Percentiles rank a stretch among this genome's conserved stretches.
Conservation (phyloP, 495 filamentous ascomycete genomes). For the Penicilliopsis zonata region DNA sequence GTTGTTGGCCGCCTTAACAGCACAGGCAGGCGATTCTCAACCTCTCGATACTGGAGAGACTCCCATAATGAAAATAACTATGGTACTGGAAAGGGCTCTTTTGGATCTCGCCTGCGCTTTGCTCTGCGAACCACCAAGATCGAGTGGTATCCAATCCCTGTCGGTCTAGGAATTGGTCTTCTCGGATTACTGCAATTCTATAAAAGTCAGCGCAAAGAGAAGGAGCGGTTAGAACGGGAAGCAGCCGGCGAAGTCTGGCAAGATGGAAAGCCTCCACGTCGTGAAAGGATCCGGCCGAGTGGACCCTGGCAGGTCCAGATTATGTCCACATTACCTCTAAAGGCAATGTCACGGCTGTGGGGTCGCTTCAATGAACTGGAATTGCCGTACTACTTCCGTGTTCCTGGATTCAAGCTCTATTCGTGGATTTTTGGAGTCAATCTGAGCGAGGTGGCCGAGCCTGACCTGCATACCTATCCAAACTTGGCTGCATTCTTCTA, state of each 20-base stretch:
- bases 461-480: conserved; percentile 76
- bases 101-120: conserved; percentile 47
- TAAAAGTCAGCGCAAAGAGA: conserved; percentile 50
- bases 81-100: conserved; percentile 42
- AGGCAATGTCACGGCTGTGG: conserved; percentile 88
- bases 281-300: conserved; percentile 63
- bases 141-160: conserved; percentile 93
- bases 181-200: conserved; percentile 80
- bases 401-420: conserved; percentile 94
- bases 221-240: conserved; percentile 29
- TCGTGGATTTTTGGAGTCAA: conserved; percentile 89
- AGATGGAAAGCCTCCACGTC: conserved; percentile 44
- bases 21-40: conserved; percentile 26
- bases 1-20: conserved; percentile 20
- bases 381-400: conserved; percentile 80
- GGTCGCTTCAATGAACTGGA: conserved; percentile 88
- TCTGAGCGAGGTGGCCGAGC: conserved; percentile 74
- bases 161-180: conserved; percentile 78
- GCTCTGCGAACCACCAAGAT: conserved; percentile 65
- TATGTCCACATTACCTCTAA: conserved; percentile 91
- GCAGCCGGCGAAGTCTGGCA: conserved; percentile 36
- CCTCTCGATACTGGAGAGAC: conserved; percentile 23
- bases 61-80: conserved; percentile 25
- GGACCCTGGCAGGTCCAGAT: conserved; percentile 95
- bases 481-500: conserved; percentile 98